Evolutionary conservation across 768 basidiomycete species (phyloP).

Genomic region (Boletus tylopilopsis): DNA sequence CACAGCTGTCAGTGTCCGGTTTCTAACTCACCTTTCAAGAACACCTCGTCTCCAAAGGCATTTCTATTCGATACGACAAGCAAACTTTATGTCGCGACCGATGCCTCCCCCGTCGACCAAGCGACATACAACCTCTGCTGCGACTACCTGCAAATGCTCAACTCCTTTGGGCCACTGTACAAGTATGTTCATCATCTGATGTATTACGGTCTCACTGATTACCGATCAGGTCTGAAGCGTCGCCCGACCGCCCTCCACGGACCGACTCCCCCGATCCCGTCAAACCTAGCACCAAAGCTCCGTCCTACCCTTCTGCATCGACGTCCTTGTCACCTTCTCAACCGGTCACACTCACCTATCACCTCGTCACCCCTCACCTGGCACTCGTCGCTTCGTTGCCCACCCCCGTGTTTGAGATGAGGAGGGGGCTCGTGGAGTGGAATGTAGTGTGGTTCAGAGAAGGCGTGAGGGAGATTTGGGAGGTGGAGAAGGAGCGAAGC

Average conservation of each 20-base stretch:
- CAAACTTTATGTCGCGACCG: conserved; percentile 88
- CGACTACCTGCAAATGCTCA: conserved; percentile 86
- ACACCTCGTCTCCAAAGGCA: conserved; percentile 89
- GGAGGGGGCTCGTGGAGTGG: conserved; percentile 77
- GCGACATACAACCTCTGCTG: conserved; percentile 87
- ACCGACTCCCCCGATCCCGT: conserved; percentile 3
- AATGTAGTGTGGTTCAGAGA: conserved; percentile 84
- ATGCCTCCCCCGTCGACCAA: conserved; percentile 86
- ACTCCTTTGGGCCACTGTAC: conserved; percentile 83
- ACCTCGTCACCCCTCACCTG: conserved; percentile 70
- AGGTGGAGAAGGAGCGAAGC: conserved; percentile 59
- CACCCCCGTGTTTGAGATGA: conserved; percentile 65
- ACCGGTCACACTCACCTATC: conserved; percentile 78
- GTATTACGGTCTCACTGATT: not conserved
- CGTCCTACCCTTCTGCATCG: conserved; percentile 69
- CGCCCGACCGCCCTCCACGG: not conserved
- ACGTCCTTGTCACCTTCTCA: conserved; percentile 54
- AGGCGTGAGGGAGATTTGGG: conserved; percentile 79
- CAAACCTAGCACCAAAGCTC: conserved; percentile 34
- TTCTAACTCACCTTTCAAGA: conserved; percentile 41
- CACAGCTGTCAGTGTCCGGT: not conserved
- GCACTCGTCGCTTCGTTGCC: conserved; percentile 71
- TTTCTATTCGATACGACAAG: conserved; percentile 88
- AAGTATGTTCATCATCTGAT: conserved; percentile 43
- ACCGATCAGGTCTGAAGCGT: conserved; percentile 19